Evolutionary conservation across 2,329 filamentous ascomycete genomes (phyloP), one percentile per base, ranked within the genome.

Genomic region (Paecilomyces niveus): DNA sequence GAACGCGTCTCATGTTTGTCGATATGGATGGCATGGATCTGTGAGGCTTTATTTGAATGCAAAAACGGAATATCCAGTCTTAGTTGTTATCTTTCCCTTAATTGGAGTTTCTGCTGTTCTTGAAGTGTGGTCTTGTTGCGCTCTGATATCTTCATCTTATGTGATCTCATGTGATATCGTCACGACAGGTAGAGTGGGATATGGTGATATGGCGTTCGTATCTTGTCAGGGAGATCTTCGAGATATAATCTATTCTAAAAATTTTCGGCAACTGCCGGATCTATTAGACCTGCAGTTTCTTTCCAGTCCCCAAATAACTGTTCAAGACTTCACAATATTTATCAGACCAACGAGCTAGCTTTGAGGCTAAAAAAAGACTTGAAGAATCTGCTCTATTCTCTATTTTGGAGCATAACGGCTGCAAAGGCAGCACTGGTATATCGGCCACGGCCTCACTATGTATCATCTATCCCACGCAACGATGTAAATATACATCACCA

Each of bases 1-100:
- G 87, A 59, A 85, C 85, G 35, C 82, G 88, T 64, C 78, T 92
- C 58, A 81, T 90, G 32, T 92, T 92, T 70, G 81, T 91, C 69
- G 86, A 83, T 78, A 78, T 58, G 80, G 84, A 45, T 9, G 39
- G 39, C 39, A 45, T 45, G 39, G 39, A 18, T n/a, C 7, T 45
- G 39, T 45, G 8, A 45, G 39, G 7, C 39, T 18, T 21, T 8
- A 7, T 45, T 2, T 9, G 15, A 18, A 45, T 39, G 39, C 13
- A 21, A 21, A 45, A 21, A 18, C 6, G 15, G 3, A 45, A 45
- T 18, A 8, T 45, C 35, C 39, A 18, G 8, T 45, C 15, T 7
- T 21, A 45, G 8, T 45, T 45, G 15, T 45, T 18, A 4, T 8
- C 15, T n/a, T 45, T 9, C n/a, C 39, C 6, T 45, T 21, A 18